Base-by-base conservation (phyloP, 768 basidiomycete genomes). In the Mycena polygramma region DNA sequence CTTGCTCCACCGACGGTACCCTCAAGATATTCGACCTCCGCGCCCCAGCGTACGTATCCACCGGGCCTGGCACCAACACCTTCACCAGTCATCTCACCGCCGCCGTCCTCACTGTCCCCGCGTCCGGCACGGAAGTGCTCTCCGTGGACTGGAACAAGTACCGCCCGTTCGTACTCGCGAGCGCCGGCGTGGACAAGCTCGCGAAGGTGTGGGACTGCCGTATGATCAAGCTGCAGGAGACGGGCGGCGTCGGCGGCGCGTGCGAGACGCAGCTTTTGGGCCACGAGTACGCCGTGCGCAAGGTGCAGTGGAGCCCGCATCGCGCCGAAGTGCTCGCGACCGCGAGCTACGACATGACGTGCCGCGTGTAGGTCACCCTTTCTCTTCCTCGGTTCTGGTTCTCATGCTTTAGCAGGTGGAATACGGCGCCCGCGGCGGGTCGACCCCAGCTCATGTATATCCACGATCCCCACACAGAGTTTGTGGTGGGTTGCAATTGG, bases 71-170 rank as follows among this genome's bases (percentile, higher is more conserved):
- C 24, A 77, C 82, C 48, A 89, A 91, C 77, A 79, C 84, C 46
- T 94, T 92, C 76, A 90, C 91, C 4, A 82, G 87, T 64, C 92
- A 93, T 7, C 78, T 93, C 26, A 87, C 92, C 10, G 88, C 91
- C 9, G 88, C 94, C 4, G 91, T 87, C 15, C 85, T 95, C 70
- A 95, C 94, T 14, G 81, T 95, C 9, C 94, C 94, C 24, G 94
- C 92, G 0, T 92, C 93, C 7, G 86, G 87, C 1, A 90, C 89
- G 10, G 96, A 97, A 79, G 83, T 97, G 14, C 88, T 97, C 26
- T 86, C 92, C 6, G 78, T 96, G 39, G 96, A 97, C 73, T 97
- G 95, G 94, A 97, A 97, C 80, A 97, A 97, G 78, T 97, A 97
- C 78, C 88, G 89, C 3, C 92, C 93, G 9, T 89, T 90, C 75